phyloP scores from a whole-genome alignment of 1,139 yeast genomes.

The Insectozyma bohioensis region DNA sequence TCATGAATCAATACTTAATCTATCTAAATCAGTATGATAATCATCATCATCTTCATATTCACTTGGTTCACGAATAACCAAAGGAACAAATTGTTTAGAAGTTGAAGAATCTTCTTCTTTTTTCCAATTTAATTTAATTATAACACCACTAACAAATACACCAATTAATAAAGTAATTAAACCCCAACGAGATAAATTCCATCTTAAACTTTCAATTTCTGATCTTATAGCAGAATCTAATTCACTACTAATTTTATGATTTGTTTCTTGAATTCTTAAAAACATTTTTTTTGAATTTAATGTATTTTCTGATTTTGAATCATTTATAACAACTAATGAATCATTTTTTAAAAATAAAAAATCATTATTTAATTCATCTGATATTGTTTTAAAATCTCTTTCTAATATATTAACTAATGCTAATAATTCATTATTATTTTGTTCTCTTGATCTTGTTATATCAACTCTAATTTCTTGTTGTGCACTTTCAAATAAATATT shows the following conservation, averaged over 20 bases:
- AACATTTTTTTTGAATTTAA: conserved; percentile 70
- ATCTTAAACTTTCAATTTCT: conserved; percentile 83
- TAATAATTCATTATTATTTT: conserved; percentile 66
- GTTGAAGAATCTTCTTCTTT: conserved; percentile 19
- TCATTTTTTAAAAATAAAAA: conserved; percentile 69
- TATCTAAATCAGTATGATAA: conserved; percentile 45
- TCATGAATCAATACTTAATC: conserved; percentile 5
- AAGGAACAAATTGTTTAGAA: conserved; percentile 40
- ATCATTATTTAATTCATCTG: conserved; percentile 76
- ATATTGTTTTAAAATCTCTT: conserved; percentile 65
- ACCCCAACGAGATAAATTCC: conserved; percentile 94
- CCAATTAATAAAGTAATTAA: conserved; percentile 53
- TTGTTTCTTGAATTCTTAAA: conserved; percentile 76
- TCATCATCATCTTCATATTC: conserved; percentile 48
- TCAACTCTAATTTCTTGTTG: conserved; percentile 85
- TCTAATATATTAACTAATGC: conserved; percentile 69
- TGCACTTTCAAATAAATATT: conserved; percentile 88
- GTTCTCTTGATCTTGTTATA: conserved; percentile 69
- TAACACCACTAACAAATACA: conserved; percentile 5
- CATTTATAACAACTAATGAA: conserved; percentile 80
- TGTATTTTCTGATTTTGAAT: conserved; percentile 83
- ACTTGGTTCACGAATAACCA: conserved; percentile 49
- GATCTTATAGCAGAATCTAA: conserved; percentile 79
- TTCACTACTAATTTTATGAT: conserved; percentile 82
- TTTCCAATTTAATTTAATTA: conserved; percentile 7